Evolutionary conservation across 2,329 filamentous ascomycete genomes (phyloP).

Genomic region (Endothia cerciana): DNA sequence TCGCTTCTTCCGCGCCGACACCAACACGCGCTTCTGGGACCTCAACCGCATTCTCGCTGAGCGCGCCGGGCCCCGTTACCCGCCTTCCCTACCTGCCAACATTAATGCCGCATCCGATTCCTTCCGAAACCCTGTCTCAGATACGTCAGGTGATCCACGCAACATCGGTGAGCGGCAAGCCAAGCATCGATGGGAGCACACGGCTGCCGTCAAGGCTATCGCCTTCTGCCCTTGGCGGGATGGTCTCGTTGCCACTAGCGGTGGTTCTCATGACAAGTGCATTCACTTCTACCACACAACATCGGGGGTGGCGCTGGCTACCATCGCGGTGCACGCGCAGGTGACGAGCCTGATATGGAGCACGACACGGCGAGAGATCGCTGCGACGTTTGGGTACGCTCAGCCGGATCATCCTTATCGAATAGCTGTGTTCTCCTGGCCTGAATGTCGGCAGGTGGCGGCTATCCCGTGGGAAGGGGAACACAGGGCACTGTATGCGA

Average conservation of each 20-base stretch:
- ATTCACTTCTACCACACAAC: slow-evolving; percentile 94
- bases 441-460: slow-evolving; percentile 82
- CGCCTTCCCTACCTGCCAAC: slow-evolving; percentile 16
- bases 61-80: slow-evolving; percentile 19
- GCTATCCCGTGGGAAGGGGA: slow-evolving; percentile 83
- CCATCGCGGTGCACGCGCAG: slow-evolving; percentile 89
- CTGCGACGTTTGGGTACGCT: slow-evolving; percentile 90
- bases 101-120: slow-evolving; percentile 18
- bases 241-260: slow-evolving; percentile 84
- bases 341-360: slow-evolving; percentile 94
- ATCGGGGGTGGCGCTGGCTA: slow-evolving; percentile 82
- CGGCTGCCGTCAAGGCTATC: slow-evolving; percentile 92
- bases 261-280: slow-evolving; percentile 90
- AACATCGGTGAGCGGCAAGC: slow-evolving; percentile 59
- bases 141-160: slow-evolving; percentile 43
- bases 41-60: slow-evolving; percentile 20
- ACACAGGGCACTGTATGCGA: slow-evolving; percentile 82
- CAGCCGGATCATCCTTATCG: slow-evolving; percentile 87
- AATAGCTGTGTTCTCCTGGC: slow-evolving; percentile 94
- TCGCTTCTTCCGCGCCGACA: slow-evolving; percentile 21
- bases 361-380: slow-evolving; percentile 81
- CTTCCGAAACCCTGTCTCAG: slow-evolving; percentile 25
- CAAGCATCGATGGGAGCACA: slow-evolving; percentile 76
- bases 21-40: slow-evolving; percentile 27
- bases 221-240: slow-evolving; percentile 96